A percentile compares a stretch with the other conserved stretches of the same genome.
Evolutionary conservation across 176 grass and related monocot species (phyloP).

Genomic region (Raddia distichophylla): DNA sequence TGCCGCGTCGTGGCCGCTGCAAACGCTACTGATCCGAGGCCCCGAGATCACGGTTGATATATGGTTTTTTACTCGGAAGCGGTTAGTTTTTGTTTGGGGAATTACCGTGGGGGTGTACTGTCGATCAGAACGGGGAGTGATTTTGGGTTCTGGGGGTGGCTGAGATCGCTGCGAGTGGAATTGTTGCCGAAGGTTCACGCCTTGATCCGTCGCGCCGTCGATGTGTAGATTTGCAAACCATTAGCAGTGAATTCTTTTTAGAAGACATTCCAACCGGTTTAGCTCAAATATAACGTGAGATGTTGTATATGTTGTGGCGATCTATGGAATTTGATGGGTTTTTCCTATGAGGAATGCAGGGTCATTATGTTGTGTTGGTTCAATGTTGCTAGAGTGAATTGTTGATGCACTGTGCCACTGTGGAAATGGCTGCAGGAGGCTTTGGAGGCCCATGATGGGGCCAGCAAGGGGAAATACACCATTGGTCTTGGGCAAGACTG

Average conservation of each 20-base stretch:
- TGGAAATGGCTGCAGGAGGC: conserved; percentile 64
- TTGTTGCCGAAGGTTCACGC: neutral
- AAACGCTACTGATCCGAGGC: conserved; percentile 10
- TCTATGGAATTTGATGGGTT: neutral
- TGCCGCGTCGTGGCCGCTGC: neutral
- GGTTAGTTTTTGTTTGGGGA: neutral
- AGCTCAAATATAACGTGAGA: neutral
- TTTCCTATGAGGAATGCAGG: neutral
- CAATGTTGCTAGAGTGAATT: neutral
- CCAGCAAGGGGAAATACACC: conserved; percentile 94
- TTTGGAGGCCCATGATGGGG: conserved; percentile 82
- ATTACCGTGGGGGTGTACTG: neutral
- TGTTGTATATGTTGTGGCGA: neutral
- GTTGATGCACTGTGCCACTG: neutral
- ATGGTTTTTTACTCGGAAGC: neutral
- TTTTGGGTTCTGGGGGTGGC: neutral
- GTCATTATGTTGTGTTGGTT: conserved; percentile 19
- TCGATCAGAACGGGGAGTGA: neutral
- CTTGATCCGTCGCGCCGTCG: neutral
- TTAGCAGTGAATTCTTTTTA: neutral
- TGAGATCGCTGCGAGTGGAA: conserved; percentile 6
- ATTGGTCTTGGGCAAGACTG: conserved; percentile 95
- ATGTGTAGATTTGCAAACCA: conserved; percentile 3
- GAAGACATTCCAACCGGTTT: neutral
- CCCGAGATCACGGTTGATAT: neutral